phyloP scores from a whole-genome alignment of 352 stramenopile genomes.

The Hyaloperonospora arabidopsidis region DNA sequence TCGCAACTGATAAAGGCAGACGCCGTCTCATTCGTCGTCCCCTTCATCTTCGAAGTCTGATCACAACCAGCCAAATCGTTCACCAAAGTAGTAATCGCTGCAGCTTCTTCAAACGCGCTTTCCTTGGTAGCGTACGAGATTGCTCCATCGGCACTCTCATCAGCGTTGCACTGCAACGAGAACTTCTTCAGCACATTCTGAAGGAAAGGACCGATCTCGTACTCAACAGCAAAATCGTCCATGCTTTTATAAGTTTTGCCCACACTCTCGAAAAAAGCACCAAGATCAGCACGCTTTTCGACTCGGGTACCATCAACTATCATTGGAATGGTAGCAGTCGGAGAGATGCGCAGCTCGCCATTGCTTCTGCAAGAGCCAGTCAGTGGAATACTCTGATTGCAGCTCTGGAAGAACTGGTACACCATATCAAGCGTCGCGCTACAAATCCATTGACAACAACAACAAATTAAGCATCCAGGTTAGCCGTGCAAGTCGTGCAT shows the following conservation, averaged over 20 bases:
- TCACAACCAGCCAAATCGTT: constrained; percentile 45
- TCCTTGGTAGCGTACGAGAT: constrained; percentile 36
- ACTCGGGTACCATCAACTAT: constrained; percentile 23
- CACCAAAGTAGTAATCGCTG: constrained; percentile 39
- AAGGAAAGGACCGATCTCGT: constrained; percentile 53
- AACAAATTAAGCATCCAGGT: not conserved
- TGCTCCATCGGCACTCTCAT: constrained; percentile 22
- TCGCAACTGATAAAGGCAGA: constrained; percentile 61
- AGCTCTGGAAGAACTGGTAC: constrained; percentile 59
- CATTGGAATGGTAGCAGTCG: constrained; percentile 30
- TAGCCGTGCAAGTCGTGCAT: not conserved
- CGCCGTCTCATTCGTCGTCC: constrained; percentile 29
- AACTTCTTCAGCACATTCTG: constrained; percentile 53
- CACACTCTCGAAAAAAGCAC: constrained; percentile 28
- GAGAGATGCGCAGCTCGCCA: constrained; percentile 22
- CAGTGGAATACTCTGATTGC: constrained; percentile 34
- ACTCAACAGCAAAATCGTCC: constrained; percentile 40
- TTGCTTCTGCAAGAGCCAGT: constrained; percentile 26
- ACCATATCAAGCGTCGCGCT: constrained; percentile 48
- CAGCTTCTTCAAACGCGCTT: constrained; percentile 37
- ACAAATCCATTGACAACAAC: not conserved
- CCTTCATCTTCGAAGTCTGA: constrained; percentile 35
- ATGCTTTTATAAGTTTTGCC: constrained; percentile 31
- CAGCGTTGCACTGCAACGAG: constrained; percentile 33
- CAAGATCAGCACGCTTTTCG: constrained; percentile 25